Conservation (phyloP, 345 rosid species). For the Citrus sinensis region DNA sequence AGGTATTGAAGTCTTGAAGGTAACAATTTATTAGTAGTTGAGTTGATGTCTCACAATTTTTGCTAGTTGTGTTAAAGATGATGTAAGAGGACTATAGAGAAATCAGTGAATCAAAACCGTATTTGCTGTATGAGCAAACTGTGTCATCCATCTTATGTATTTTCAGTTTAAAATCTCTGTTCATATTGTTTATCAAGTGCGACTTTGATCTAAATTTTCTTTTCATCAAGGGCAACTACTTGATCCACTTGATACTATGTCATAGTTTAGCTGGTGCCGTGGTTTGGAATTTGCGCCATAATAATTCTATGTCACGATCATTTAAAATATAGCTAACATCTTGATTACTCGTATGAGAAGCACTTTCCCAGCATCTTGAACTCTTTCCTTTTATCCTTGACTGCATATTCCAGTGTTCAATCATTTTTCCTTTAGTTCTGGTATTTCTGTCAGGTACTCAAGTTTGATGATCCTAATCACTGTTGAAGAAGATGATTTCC, state of each 20-base stretch:
- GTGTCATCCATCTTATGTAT: neutral
- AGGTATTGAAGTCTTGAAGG: neutral
- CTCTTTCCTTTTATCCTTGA: too few species aligned
- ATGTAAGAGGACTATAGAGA: neutral
- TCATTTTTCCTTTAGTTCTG: too few species aligned
- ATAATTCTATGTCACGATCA: neutral
- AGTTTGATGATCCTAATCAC: neutral
- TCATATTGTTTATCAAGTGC: neutral
- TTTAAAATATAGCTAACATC: neutral
- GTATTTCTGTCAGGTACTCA: neutral
- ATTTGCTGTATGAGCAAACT: neutral
- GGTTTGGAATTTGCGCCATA: neutral
- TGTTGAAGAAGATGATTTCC: neutral
- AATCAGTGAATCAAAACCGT: neutral
- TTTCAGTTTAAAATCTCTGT: neutral
- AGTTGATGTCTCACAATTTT: neutral
- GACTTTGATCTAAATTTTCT: neutral
- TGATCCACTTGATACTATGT: neutral
- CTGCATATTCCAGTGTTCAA: too few species aligned
- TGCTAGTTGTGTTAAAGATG: neutral
- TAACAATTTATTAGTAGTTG: neutral
- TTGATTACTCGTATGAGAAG: neutral
- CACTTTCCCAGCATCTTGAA: neutral
- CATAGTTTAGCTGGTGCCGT: neutral
- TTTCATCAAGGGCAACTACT: neutral